These are phyloP conservation scores for Daedaleopsis sinensis DNA, from an alignment of 768 basidiomycete genomes.

Conservation along the genomic window DNA sequence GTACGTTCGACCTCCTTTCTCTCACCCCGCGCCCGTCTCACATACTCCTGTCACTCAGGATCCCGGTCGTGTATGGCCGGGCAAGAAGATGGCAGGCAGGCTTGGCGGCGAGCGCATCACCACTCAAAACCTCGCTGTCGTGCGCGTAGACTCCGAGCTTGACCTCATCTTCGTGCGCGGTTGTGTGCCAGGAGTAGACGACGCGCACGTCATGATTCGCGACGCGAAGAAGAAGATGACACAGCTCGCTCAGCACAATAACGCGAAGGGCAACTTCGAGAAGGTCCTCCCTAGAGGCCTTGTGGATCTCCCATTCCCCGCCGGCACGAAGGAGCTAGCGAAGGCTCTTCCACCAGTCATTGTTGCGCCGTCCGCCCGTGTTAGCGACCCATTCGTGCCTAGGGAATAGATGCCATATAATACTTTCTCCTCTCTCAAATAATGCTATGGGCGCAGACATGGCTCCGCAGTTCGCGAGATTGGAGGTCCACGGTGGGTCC, in stretches of 20 bases:
- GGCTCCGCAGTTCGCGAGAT: background rate
- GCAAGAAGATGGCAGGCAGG: slow-evolving; percentile 97
- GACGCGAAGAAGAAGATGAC: slow-evolving; percentile 90
- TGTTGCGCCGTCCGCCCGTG: slow-evolving; percentile 67
- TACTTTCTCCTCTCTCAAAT: slow-evolving; percentile 1
- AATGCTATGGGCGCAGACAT: background rate
- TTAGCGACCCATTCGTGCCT: slow-evolving; percentile 76
- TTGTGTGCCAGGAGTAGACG: slow-evolving; percentile 88
- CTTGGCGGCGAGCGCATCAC: slow-evolving; percentile 86
- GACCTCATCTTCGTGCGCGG: slow-evolving; percentile 92
- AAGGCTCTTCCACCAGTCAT: slow-evolving; percentile 64
- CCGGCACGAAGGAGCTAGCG: slow-evolving; percentile 80
- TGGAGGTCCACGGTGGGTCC: background rate
- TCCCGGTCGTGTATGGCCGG: slow-evolving; percentile 94
- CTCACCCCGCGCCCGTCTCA: background rate
- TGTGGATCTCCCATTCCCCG: slow-evolving; percentile 88
- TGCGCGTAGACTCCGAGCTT: slow-evolving; percentile 83
- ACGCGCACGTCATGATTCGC: slow-evolving; percentile 80
- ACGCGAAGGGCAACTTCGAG: slow-evolving; percentile 72
- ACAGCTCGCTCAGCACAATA: slow-evolving; percentile 61
- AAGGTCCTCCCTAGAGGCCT: slow-evolving; percentile 84
- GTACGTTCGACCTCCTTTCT: slow-evolving; percentile 43
- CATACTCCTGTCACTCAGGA: slow-evolving; percentile 55
- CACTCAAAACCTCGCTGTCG: slow-evolving; percentile 84
- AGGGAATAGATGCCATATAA: slow-evolving; percentile 49